A percentile compares a stretch with the other conserved stretches of the same genome.
These are phyloP conservation scores for Dispira parvispora DNA, from an alignment of 192 early-diverging fungal genomes.

Conservation along the genomic window DNA sequence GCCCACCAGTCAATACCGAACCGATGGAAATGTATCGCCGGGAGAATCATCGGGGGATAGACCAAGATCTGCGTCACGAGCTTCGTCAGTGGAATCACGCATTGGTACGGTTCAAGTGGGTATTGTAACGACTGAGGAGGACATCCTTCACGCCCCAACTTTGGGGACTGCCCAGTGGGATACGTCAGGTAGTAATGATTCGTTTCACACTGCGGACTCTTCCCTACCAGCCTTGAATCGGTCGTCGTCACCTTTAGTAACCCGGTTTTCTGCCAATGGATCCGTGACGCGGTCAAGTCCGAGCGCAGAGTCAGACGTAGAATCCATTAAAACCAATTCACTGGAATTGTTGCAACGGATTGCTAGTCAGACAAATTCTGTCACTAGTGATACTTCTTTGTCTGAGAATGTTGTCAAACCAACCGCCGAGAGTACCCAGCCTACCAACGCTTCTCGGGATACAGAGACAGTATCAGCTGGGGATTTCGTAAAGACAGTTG, in stretches of 20 bases:
- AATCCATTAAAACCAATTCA: neutral
- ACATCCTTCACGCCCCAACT: neutral
- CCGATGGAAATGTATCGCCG: too few relatives aligned
- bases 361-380: neutral
- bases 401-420: neutral
- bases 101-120: too few relatives aligned
- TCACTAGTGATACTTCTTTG: neutral
- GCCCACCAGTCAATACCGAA: too few relatives aligned
- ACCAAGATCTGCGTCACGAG: too few relatives aligned
- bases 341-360: neutral
- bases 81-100: too few relatives aligned
- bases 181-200: neutral
- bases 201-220: conserved; percentile 1
- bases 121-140: too few relatives aligned
- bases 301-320: neutral
- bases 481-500: too few relatives aligned
- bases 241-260: neutral
- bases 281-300: neutral
- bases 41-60: too few relatives aligned
- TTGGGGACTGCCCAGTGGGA: neutral
- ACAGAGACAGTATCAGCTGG: too few relatives aligned
- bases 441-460: neutral
- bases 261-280: neutral
- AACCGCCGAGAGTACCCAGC: neutral
- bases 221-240: neutral